phyloP scores from a whole-genome alignment of 345 rosid species.

The Brassica cretica region DNA sequence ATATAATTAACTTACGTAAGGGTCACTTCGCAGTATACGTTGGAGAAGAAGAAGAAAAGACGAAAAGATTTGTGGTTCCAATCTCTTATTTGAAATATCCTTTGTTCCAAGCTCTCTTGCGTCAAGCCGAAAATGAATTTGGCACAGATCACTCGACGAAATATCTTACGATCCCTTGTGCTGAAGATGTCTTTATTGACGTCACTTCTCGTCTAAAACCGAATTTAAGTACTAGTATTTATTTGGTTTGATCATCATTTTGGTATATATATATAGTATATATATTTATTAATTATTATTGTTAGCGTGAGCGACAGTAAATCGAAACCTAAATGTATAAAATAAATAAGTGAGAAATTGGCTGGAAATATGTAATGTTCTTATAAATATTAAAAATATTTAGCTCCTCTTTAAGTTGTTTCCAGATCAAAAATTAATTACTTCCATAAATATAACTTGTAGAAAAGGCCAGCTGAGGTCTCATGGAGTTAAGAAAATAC shows the following conservation, averaged over 20 bases:
- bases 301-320: neutral
- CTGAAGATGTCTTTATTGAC: conserved; percentile 22
- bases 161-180: conserved; percentile 36
- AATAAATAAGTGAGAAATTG: neutral
- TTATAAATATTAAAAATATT: neutral
- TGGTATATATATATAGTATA: neutral
- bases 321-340: neutral
- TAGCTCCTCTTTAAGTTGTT: neutral
- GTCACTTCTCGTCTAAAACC: conserved; percentile 22
- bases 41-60: conserved; percentile 33
- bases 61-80: conserved; percentile 44
- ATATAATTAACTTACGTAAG: conserved; percentile 2
- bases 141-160: conserved; percentile 34
- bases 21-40: conserved; percentile 26
- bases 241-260: conserved; percentile 10
- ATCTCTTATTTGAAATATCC: conserved; percentile 45
- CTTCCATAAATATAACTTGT: neutral
- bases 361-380: neutral
- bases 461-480: neutral
- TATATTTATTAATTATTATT: neutral
- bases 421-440: neutral
- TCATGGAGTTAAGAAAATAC: neutral
- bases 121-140: conserved; percentile 40
- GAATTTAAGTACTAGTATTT: conserved; percentile 1
- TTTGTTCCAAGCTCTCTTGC: conserved; percentile 40